Evolutionary conservation across 1,284 basidiomycete genomes (phyloP).

Genomic region (Cryptococcus sp.): DNA sequence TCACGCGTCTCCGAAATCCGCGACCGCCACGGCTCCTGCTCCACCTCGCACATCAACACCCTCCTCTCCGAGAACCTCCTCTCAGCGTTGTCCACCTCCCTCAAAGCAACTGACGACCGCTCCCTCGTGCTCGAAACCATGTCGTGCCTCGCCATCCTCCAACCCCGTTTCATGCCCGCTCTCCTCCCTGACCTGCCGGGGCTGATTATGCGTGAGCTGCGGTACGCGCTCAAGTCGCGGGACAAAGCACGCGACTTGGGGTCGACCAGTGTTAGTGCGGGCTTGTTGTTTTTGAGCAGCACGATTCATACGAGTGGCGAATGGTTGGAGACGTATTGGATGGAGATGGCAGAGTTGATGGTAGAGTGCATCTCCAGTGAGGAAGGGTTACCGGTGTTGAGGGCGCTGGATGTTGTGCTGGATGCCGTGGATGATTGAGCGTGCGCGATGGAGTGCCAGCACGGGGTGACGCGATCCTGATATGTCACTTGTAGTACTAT

Average conservation of each 20-base stretch:
- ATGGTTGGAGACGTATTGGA: slow-evolving; percentile 35
- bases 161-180: slow-evolving; percentile 18
- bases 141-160: slow-evolving; percentile 31
- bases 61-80: slow-evolving; percentile 33
- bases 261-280: slow-evolving; percentile 10
- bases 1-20: slow-evolving; percentile 31
- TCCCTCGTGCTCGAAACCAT: slow-evolving; percentile 29
- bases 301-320: slow-evolving; percentile 18
- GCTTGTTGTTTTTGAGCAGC: slow-evolving; percentile 22
- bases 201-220: slow-evolving; percentile 28
- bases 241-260: slow-evolving; percentile 13
- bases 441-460: too few relatives aligned
- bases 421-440: slow-evolving; percentile 19
- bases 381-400: slow-evolving; percentile 30
- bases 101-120: slow-evolving; percentile 26
- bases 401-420: slow-evolving; percentile 30
- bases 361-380: slow-evolving; percentile 25
- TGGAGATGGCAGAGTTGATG: slow-evolving; percentile 29
- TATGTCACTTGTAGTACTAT: not conserved
- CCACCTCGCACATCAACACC: slow-evolving; percentile 25
- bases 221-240: slow-evolving; percentile 15
- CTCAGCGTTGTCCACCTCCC: slow-evolving; percentile 10
- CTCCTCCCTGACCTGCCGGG: slow-evolving; percentile 32
- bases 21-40: slow-evolving; percentile 24
- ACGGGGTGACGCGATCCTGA: too few relatives aligned